Base-by-base conservation (phyloP, 805 yeast species). In the Sungouiozyma ichnusensis region DNA sequence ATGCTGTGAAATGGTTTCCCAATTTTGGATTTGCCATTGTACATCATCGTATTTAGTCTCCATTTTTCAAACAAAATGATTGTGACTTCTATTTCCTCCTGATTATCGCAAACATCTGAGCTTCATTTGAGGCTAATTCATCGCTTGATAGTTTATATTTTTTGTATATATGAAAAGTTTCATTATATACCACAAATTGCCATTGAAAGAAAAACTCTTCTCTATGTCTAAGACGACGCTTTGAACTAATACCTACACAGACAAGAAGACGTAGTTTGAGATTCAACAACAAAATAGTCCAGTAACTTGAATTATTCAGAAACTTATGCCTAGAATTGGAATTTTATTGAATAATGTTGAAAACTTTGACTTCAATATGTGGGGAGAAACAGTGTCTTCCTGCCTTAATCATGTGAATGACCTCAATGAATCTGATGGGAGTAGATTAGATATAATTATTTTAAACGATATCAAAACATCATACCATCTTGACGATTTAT, bases 1-100 rank as follows among this genome's bases (percentile, higher is more conserved):
- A 24, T 24, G 29, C 6, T 37, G 74, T 71, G 33, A 84, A 68
- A 2, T 60, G 49, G 44, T 67, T 66, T 46, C 67, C 71, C 35
- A 77, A 59, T 18, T n/a, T 16, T 16, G 13, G 11, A 16, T 20
- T 15, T 33, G 15, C 3, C 27, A 11, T 11, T 33, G 27, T 16
- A 24, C 27, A 31, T 39, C 34, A 33, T 18, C 29, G n/a, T 13
- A 31, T 18, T 19, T n/a, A 9, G 14, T 16, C 11, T 6, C 20
- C 16, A 34, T 33, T 14, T 9, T 38, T 15, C 20, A 17, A 16
- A 5, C 9, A 20, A 5, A 15, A n/a, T n/a, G n/a, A n/a, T n/a
- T n/a, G n/a, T n/a, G n/a, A n/a, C n/a, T n/a, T n/a, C n/a, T n/a
- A n/a, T n/a, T n/a, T n/a, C n/a, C n/a, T n/a, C n/a, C n/a, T n/a